Conservation (phyloP, 2,329 filamentous ascomycete genomes). For the Exophiala oligosperma region DNA sequence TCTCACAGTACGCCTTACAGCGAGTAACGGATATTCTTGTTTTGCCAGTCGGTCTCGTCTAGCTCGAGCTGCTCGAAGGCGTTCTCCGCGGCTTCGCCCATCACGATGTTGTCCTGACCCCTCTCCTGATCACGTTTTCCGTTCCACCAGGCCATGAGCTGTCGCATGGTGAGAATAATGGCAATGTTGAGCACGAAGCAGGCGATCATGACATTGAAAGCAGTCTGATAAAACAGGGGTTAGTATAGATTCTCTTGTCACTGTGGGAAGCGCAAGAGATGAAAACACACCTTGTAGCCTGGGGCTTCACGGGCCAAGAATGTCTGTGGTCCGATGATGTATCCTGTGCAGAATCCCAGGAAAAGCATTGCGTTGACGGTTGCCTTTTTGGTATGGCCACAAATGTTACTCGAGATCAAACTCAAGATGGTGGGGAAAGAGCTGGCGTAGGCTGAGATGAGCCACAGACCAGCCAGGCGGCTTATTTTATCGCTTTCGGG, state of each 20-base stretch:
- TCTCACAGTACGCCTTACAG: slow-evolving; percentile 6
- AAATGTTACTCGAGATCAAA: slow-evolving; percentile 38
- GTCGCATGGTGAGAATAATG: slow-evolving; percentile 14
- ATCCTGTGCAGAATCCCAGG: slow-evolving; percentile 44
- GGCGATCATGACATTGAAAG: slow-evolving; percentile 28
- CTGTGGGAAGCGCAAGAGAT: neutral
- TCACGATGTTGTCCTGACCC: slow-evolving; percentile 19
- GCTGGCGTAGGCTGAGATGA: slow-evolving; percentile 23
- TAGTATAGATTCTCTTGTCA: no score
- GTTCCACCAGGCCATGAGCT: slow-evolving; percentile 21
- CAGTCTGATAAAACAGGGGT: slow-evolving; percentile 22
- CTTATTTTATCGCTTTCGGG: slow-evolving; percentile 11
- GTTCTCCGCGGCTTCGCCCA: slow-evolving; percentile 9
- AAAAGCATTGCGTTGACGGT: slow-evolving; percentile 47
- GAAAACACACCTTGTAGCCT: slow-evolving; percentile 27
- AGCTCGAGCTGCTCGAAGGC: slow-evolving; percentile 11
- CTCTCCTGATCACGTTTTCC: slow-evolving; percentile 20
- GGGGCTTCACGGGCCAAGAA: slow-evolving; percentile 45
- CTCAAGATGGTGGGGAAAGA: slow-evolving; percentile 26
- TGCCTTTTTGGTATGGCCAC: slow-evolving; percentile 51
- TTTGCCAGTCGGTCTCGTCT: slow-evolving; percentile 29
- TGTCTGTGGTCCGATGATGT: slow-evolving; percentile 47
- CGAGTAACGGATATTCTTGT: slow-evolving; percentile 26
- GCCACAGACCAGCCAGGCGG: slow-evolving; percentile 28
- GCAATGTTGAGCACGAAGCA: slow-evolving; percentile 25